A percentile compares a stretch with the other conserved stretches of the same genome.
Evolutionary conservation across 441 rosid species (phyloP).

Genomic region (Gossypium armourianum): DNA sequence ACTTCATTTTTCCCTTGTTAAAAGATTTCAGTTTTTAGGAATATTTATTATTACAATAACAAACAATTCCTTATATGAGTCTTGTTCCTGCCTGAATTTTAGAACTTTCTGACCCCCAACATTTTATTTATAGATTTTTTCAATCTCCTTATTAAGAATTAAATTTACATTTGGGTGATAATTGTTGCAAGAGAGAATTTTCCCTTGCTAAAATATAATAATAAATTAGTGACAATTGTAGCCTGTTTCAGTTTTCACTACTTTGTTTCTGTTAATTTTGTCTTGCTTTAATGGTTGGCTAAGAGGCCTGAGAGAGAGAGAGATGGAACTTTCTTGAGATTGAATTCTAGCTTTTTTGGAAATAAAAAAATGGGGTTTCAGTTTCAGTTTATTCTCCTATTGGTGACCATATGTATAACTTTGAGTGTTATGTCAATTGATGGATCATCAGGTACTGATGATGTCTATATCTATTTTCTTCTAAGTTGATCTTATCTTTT

Average conservation of each 20-base stretch:
- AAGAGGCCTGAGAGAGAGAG: background rate
- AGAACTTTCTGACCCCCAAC: too few relatives aligned
- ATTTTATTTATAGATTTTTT: too few relatives aligned
- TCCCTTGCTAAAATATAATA: too few relatives aligned
- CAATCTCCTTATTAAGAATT: too few relatives aligned
- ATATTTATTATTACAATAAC: too few relatives aligned
- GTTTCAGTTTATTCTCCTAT: conserved; percentile 7
- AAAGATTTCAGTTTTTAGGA: too few relatives aligned
- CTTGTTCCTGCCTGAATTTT: too few relatives aligned
- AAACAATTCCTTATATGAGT: too few relatives aligned
- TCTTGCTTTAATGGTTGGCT: conserved; percentile 14
- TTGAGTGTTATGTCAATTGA: conserved; percentile 23
- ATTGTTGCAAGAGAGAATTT: too few relatives aligned
- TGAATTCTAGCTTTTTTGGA: conserved; percentile 9
- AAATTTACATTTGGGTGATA: too few relatives aligned
- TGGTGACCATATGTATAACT: background rate
- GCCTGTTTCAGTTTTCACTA: conserved; percentile 10
- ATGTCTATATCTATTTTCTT: conserved; percentile 1
- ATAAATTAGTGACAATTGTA: too few relatives aligned
- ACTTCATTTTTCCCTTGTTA: too few relatives aligned
- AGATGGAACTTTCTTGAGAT: conserved; percentile 23
- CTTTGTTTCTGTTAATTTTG: conserved; percentile 1
- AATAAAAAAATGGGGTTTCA: conserved; percentile 26
- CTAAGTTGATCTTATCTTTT: background rate
- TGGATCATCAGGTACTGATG: conserved; percentile 44